Base-by-base conservation (phyloP, 176 grass and related monocot species). In the Carex cristatella region DNA sequence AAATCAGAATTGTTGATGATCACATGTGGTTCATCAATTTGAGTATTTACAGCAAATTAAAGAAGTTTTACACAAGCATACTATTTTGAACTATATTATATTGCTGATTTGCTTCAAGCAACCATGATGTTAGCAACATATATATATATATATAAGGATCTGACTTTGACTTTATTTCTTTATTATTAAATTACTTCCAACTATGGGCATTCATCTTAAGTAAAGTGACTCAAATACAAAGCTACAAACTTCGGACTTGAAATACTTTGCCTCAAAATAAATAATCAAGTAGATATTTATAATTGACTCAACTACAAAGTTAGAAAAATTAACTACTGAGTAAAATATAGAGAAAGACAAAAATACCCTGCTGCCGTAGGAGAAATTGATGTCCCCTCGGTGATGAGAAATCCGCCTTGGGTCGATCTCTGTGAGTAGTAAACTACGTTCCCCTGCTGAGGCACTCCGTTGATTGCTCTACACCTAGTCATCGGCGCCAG, bases 401-500 rank as follows among this genome's bases (percentile, higher is more conserved):
- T 85, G 88, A 98, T 98, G 91, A 98, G 96, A 84, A 95, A 72
- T 1, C 91, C 96, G 2, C 91, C 96, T 15, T 85, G 80, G 57
- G 93, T 98, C 31, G 96, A 64, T 11, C 96, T 88, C 88, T 98
- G 96, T 63, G 83, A 61, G 85, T 98, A 98, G 83, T 95, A 94
- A 84, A 93, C 89, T 16, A 84, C 88, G 16, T 90, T 87, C 44
- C 89, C 95, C 56, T 89, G 75, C 3, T 81, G 83, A 58, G 95
- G 93, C 48, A 98, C 63, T 44, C 74, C 91, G 60, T 85, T 65
- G 79, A 93, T 87, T 31, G 95, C 93, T 70, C 95, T 89, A 87
- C 95, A 98, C 86, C 95, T 74, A 33, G 95, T 98, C 91, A 98
- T 93, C 79, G 95, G 93, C 86, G 91, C 95, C 79, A 95, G 85